These are phyloP conservation scores for Arthrobotrys pseudoclavata DNA, from an alignment of 2,329 filamentous ascomycete species.

Conservation along the genomic window DNA sequence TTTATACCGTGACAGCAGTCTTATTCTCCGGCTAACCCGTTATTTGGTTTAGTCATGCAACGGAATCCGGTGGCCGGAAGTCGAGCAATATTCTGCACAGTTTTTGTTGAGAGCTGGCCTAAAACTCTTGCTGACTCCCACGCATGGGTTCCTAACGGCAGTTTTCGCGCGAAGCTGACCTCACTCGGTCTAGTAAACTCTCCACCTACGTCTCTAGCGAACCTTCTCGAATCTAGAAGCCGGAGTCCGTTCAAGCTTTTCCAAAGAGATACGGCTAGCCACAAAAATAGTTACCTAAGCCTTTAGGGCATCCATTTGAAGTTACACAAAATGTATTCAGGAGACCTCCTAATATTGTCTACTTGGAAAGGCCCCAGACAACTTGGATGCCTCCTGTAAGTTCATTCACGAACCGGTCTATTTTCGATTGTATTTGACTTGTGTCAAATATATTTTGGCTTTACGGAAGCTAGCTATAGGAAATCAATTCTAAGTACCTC, in stretches of 20 bases:
- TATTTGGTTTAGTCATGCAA: neutral
- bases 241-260: neutral
- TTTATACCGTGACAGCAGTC: neutral
- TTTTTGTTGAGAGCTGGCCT: conserved; percentile 16
- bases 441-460: no score
- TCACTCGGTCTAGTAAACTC: neutral
- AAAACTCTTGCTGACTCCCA: neutral
- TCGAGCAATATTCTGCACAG: neutral
- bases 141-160: neutral
- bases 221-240: neutral
- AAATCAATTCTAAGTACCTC: no score
- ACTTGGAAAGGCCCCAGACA: no score
- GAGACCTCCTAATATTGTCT: no score
- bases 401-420: no score
- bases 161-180: neutral
- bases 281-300: neutral
- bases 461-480: no score
- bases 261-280: neutral
- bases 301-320: neutral
- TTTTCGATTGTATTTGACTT: no score
- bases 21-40: neutral
- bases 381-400: no score
- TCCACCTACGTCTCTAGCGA: neutral
- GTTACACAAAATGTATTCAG: conserved; percentile 3
- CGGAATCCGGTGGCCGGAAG: conserved; percentile 1